Evolutionary conservation across 2,329 filamentous ascomycete species (phyloP), one percentile per base, ranked within the genome.

Genomic region (Cytospora mali): DNA sequence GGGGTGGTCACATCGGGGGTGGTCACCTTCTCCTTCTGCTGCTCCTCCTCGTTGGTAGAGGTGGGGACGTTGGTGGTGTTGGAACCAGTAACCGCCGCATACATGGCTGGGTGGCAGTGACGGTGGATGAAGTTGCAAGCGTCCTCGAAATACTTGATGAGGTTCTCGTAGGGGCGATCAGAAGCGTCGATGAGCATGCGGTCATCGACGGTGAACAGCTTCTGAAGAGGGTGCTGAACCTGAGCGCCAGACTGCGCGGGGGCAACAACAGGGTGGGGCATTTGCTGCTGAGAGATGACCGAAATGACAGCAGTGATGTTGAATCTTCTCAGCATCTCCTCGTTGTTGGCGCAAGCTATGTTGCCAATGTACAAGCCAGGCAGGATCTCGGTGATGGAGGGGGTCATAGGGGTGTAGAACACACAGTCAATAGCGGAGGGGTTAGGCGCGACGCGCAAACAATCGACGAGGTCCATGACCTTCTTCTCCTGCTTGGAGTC

Each of bases 41-140:
- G n/a, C n/a, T 25, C 6, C 2, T 35, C 23, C 9, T 18, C 14
- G 9, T 14, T 2, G 16, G 35, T 39, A n/a, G 35, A 39, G 23
- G 11, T 21, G 10, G 33, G 25, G 2, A 23, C 18, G 21, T 63
- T 58, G 14, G 54, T 9, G 4, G 7, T 60, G 5, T 29, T 50
- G 25, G 16, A 9, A 6, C 10, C 49, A 16, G 29, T 9, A 14
- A 16, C 21, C 0, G 11, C n/a, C 3, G 28, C 33, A 9, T 18
- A 9, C 2, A 21, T n/a, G 21, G 7, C 13, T 2, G 29, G 28
- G 46, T 27, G 29, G 16, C 49, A 31, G 4, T 66, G 59, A 3
- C 50, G 18, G 31, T 69, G 63, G 57, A 70, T 70, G 54, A 70
- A 69, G 42, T 70, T 60, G 60, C 68, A 70, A 1, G 51, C 35